Conservation (phyloP, 257 asterid species). For the Solanum chmielewskii region DNA sequence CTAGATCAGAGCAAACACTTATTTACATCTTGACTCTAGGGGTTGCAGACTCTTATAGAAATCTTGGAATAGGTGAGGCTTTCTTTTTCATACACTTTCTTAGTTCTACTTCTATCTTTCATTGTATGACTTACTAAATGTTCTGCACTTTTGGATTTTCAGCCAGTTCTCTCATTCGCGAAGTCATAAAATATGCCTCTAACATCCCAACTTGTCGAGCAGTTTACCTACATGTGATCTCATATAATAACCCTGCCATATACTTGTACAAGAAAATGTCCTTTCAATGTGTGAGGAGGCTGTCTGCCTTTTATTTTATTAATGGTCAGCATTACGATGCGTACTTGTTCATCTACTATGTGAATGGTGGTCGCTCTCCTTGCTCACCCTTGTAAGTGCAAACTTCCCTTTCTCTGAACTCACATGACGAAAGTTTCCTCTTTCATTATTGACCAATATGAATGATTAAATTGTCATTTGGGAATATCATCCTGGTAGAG, state of each 20-base stretch:
- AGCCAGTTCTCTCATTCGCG: conserved; percentile 73
- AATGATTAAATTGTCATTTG: neutral
- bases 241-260: conserved; percentile 86
- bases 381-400: conserved; percentile 90
- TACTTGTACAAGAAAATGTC: conserved; percentile 83
- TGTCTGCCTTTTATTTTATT: conserved; percentile 66
- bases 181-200: conserved; percentile 73
- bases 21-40: conserved; percentile 88
- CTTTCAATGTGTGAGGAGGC: conserved; percentile 67
- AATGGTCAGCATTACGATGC: conserved; percentile 82
- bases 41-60: conserved; percentile 79
- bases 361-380: conserved; percentile 90
- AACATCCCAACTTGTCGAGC: conserved; percentile 64
- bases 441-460: neutral
- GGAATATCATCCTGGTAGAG: neutral
- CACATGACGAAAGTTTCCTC: neutral
- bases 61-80: conserved; percentile 71
- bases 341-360: conserved; percentile 85
- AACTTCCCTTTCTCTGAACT: neutral
- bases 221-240: conserved; percentile 92
- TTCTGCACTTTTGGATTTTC: conserved; percentile 25
- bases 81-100: neutral
- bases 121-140: conserved; percentile 4
- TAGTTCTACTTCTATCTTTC: neutral
- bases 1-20: conserved; percentile 63